Evolutionary conservation across 306 rosid genomes (phyloP).

Genomic region (Ceratonia siliqua): DNA sequence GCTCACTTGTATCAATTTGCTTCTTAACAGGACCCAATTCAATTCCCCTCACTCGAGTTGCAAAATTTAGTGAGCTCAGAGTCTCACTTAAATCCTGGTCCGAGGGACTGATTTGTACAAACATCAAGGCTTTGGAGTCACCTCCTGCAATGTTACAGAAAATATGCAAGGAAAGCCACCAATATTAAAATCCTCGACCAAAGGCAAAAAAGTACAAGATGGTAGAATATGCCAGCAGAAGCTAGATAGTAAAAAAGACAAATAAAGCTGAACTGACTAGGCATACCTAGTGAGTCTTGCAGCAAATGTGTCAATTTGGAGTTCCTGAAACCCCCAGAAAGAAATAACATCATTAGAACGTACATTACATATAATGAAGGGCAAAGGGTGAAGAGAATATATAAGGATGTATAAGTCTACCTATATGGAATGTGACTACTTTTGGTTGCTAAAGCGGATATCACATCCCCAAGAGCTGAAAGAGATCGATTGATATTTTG

Average conservation of each 20-base stretch:
- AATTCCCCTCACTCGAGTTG: constrained; percentile 84
- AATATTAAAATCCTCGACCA: neutral
- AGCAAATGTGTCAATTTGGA: constrained; percentile 91
- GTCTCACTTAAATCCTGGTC: constrained; percentile 85
- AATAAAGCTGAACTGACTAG: constrained; percentile 3
- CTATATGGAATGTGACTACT: constrained; percentile 88
- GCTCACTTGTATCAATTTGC: constrained; percentile 78
- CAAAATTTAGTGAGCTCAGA: constrained; percentile 79
- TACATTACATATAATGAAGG: constrained; percentile 4
- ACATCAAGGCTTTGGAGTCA: constrained; percentile 84
- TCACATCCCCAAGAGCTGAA: constrained; percentile 91
- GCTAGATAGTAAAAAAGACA: constrained; percentile 9
- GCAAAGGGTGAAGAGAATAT: constrained; percentile 3
- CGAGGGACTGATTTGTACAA: constrained; percentile 91
- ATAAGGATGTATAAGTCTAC: constrained; percentile 39
- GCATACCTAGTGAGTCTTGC: constrained; percentile 87
- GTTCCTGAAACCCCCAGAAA: constrained; percentile 61
- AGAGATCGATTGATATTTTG: constrained; percentile 87
- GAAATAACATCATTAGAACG: constrained; percentile 23
- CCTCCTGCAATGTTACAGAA: constrained; percentile 62
- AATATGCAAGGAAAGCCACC: neutral
- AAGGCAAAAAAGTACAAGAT: neutral
- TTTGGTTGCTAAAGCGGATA: constrained; percentile 81
- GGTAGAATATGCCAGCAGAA: neutral
- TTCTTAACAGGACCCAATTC: constrained; percentile 86